Evolutionary conservation across 306 rosid species (phyloP).

Genomic region (Quercus robur): DNA sequence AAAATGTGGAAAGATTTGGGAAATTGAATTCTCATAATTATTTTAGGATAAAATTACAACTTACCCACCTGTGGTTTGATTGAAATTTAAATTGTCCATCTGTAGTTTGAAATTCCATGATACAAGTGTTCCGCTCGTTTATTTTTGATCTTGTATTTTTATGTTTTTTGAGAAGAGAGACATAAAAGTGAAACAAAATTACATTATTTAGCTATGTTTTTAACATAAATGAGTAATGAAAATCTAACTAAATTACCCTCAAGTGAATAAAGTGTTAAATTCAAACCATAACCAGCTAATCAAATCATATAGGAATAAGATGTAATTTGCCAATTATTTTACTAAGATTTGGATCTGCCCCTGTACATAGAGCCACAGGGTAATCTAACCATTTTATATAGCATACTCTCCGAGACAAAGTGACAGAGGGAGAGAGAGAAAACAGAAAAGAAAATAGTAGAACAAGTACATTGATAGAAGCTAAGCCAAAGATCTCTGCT

Average conservation of each 20-base stretch:
- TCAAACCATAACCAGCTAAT: too few species aligned
- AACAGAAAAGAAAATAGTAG: not conserved
- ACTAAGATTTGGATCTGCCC: constrained; percentile 2
- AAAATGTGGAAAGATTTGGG: not conserved
- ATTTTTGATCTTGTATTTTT: too few species aligned
- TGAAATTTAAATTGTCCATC: rapidly evolving
- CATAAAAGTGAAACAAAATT: too few species aligned
- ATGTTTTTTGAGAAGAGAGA: too few species aligned
- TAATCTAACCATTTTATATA: not conserved
- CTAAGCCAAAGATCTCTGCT: not conserved
- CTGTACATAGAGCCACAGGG: too few species aligned
- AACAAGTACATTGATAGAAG: not conserved
- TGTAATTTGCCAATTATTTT: not conserved
- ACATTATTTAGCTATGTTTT: too few species aligned
- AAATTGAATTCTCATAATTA: not conserved
- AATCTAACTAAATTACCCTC: rapidly evolving
- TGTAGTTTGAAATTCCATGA: too few species aligned
- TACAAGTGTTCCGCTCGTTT: too few species aligned
- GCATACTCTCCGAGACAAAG: not conserved
- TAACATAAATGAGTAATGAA: too few species aligned
- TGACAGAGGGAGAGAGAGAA: not conserved
- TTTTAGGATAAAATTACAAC: not conserved
- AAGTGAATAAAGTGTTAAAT: rapidly evolving
- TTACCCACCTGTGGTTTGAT: rapidly evolving
- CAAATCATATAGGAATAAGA: too few species aligned